A percentile compares a stretch with the other conserved stretches of the same genome.
Conservation (phyloP, 202 grass and related monocot species). For the Panicum hallii region DNA sequence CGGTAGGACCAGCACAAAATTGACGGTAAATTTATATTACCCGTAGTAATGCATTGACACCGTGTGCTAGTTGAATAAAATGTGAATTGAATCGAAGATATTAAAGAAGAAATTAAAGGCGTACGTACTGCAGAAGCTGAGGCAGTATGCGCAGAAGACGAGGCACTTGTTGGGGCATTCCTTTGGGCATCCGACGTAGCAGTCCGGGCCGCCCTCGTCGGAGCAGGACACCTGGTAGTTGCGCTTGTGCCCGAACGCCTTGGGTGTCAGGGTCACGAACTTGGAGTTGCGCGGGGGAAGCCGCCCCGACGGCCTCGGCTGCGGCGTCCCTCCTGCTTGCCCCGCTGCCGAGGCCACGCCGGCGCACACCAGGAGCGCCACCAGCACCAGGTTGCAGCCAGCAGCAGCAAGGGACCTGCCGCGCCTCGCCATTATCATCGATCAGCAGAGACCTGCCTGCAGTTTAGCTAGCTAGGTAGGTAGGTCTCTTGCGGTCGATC, state of each 20-base stretch:
- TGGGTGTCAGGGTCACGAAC: neutral
- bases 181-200: constrained; percentile 34
- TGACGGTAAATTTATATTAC: no score
- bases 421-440: neutral
- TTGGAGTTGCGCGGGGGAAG: neutral
- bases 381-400: neutral
- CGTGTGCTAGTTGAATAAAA: no score
- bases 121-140: constrained; percentile 48
- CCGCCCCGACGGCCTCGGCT: neutral
- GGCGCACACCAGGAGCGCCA: neutral
- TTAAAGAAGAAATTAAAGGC: no score
- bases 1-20: no score
- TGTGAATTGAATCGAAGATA: no score
- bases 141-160: constrained; percentile 56
- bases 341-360: neutral
- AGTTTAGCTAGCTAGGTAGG: no score
- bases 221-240: constrained; percentile 32
- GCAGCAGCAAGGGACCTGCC: neutral
- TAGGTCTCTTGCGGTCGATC: no score
- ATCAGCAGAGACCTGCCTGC: neutral
- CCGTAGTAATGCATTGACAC: no score
- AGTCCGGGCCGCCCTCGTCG: constrained; percentile 30
- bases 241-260: constrained; percentile 10
- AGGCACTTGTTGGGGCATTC: constrained; percentile 48
- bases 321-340: no score